phyloP scores from a whole-genome alignment of 306 rosid species.

The Fragaria ananassa region DNA sequence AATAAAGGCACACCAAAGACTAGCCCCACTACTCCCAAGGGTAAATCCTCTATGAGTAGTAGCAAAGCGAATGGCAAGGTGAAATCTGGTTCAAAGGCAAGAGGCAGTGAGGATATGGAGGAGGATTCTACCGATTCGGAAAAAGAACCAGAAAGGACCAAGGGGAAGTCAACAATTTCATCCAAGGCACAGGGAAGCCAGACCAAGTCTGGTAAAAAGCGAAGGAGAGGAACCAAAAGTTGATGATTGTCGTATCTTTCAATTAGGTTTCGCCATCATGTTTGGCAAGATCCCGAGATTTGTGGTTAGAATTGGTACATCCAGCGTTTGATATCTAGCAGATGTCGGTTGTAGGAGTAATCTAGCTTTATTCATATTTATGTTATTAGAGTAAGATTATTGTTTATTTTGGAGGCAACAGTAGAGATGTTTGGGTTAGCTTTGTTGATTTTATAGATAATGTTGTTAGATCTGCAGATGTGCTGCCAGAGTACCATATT shows the following conservation, averaged over 20 bases:
- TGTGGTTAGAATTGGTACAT: slow-evolving; percentile 43
- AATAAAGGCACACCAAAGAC: slow-evolving; percentile 50
- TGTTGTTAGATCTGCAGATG: not conserved
- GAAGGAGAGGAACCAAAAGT: slow-evolving; percentile 50
- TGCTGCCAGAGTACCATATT: not conserved
- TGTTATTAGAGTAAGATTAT: not conserved
- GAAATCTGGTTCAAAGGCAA: slow-evolving; percentile 44
- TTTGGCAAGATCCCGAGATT: slow-evolving; percentile 32
- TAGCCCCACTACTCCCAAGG: slow-evolving; percentile 45
- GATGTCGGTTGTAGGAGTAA: slow-evolving; percentile 18
- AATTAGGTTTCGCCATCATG: slow-evolving; percentile 31
- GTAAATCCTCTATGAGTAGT: slow-evolving; percentile 43
- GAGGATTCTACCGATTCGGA: slow-evolving; percentile 33
- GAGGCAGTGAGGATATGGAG: slow-evolving; percentile 37
- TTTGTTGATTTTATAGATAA: not conserved
- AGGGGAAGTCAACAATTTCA: slow-evolving; percentile 48
- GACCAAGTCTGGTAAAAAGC: slow-evolving; percentile 69
- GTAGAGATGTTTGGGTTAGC: not conserved
- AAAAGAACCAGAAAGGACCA: slow-evolving; percentile 33
- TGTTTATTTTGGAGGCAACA: slow-evolving; percentile 5
- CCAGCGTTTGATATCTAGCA: slow-evolving; percentile 31
- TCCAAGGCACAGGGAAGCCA: slow-evolving; percentile 47
- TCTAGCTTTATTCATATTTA: not conserved
- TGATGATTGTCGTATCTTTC: slow-evolving; percentile 13
- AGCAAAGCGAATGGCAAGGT: slow-evolving; percentile 54